Conservation (phyloP, 202 grass and related monocot species). For the Dendrocalamus latiflorus region DNA sequence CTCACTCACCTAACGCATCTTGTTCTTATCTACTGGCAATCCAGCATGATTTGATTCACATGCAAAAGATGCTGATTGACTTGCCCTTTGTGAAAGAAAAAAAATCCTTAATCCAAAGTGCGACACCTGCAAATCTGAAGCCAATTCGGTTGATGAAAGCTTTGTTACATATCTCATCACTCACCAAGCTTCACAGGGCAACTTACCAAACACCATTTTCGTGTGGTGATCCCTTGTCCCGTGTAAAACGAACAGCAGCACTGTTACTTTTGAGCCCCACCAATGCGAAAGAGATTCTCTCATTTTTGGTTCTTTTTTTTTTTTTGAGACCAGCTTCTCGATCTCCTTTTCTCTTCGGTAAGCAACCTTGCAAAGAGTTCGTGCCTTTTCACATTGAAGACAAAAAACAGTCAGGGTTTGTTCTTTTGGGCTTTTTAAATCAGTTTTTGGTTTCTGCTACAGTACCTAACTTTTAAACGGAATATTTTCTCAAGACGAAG, state of each 20-base stretch:
- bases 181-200: too few relatives aligned
- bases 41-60: background rate
- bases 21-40: background rate
- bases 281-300: background rate
- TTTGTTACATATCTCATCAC: background rate
- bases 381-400: too few relatives aligned
- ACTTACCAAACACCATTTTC: constrained; percentile 5
- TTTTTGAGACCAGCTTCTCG: too few relatives aligned
- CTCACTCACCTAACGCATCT: background rate
- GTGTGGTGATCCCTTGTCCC: background rate
- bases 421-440: too few relatives aligned
- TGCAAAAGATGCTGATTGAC: background rate
- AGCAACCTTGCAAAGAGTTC: too few relatives aligned
- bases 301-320: too few relatives aligned
- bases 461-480: too few relatives aligned
- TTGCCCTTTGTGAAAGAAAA: background rate
- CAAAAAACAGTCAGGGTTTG: too few relatives aligned
- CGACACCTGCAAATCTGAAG: constrained; percentile 6
- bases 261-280: constrained; percentile 2
- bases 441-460: too few relatives aligned
- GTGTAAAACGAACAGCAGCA: background rate
- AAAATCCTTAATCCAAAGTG: background rate
- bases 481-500: too few relatives aligned
- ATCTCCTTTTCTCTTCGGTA: too few relatives aligned
- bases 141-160: background rate